phyloP scores from a whole-genome alignment of 2,329 filamentous ascomycete genomes.

The Colletotrichum lini region DNA sequence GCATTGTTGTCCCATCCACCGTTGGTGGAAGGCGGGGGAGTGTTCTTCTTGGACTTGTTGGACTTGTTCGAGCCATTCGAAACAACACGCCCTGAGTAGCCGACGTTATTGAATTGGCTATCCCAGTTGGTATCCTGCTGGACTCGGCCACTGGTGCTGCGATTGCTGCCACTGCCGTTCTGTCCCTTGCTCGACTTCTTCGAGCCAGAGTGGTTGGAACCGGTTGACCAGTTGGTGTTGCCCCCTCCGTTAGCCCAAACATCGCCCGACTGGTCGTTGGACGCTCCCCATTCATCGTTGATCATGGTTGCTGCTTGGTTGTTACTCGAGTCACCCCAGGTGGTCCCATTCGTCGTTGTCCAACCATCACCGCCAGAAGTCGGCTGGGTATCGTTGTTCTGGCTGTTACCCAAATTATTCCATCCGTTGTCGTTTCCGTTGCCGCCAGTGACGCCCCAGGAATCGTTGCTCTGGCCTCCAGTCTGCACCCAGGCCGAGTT shows the following conservation, averaged over 20 bases:
- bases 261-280: conserved; percentile 9
- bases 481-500: conserved; percentile 17
- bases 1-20: conserved; percentile 41
- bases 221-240: conserved; percentile 27
- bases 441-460: conserved; percentile 23
- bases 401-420: conserved; percentile 17
- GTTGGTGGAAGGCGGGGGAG: conserved; percentile 16
- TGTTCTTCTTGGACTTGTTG: conserved; percentile 19
- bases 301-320: conserved; percentile 8
- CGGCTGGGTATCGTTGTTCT: conserved; percentile 38
- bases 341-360: conserved; percentile 16
- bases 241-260: conserved; percentile 18
- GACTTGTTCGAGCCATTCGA: conserved; percentile 24
- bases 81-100: conserved; percentile 16
- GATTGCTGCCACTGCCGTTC: conserved; percentile 18
- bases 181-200: conserved; percentile 33
- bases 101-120: conserved; percentile 38
- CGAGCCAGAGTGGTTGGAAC: conserved; percentile 33
- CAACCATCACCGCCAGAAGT: conserved; percentile 22
- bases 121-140: conserved; percentile 23
- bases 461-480: conserved; percentile 26
- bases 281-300: conserved; percentile 21
- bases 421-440: conserved; percentile 39
- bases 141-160: conserved; percentile 17
- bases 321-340: conserved; percentile 23